A percentile compares a stretch with the other conserved stretches of the same genome.
Evolutionary conservation across 306 rosid species (phyloP).

Genomic region (Parietaria judaica): DNA sequence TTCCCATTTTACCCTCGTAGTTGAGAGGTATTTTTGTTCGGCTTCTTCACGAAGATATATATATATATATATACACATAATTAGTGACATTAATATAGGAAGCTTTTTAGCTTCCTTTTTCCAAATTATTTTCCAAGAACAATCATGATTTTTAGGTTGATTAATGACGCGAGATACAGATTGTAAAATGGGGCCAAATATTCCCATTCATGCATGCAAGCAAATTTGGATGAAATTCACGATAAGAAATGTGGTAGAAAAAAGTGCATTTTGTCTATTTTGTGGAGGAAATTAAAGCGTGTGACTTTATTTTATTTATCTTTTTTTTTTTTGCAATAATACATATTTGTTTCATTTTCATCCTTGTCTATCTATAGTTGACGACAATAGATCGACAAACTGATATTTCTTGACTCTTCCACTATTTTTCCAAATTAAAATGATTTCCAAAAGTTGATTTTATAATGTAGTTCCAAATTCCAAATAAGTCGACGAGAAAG

Average conservation of each 20-base stretch:
- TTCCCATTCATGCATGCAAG: constrained; percentile 8
- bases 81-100: too few relatives aligned
- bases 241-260: not conserved
- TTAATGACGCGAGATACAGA: constrained; percentile 3
- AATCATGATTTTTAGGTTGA: not conserved
- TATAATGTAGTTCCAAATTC: not conserved
- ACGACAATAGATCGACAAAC: not conserved
- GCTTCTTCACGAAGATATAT: too few relatives aligned
- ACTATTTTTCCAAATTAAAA: not conserved
- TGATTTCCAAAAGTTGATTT: not conserved
- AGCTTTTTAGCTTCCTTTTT: not conserved
- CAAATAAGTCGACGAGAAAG: not conserved
- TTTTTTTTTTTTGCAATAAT: not conserved
- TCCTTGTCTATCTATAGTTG: not conserved
- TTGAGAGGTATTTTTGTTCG: too few relatives aligned
- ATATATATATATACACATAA: not conserved
- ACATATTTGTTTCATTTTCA: not conserved
- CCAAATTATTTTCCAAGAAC: not conserved
- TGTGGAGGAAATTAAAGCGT: not conserved
- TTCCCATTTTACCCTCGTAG: too few relatives aligned
- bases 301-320: too few relatives aligned
- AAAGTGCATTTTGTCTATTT: constrained; percentile 6
- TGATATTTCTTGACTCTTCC: too few relatives aligned
- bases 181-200: not conserved
- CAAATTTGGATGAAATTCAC: not conserved